Base-by-base conservation (phyloP, 805 yeast species). In the Ogataea neopini region DNA sequence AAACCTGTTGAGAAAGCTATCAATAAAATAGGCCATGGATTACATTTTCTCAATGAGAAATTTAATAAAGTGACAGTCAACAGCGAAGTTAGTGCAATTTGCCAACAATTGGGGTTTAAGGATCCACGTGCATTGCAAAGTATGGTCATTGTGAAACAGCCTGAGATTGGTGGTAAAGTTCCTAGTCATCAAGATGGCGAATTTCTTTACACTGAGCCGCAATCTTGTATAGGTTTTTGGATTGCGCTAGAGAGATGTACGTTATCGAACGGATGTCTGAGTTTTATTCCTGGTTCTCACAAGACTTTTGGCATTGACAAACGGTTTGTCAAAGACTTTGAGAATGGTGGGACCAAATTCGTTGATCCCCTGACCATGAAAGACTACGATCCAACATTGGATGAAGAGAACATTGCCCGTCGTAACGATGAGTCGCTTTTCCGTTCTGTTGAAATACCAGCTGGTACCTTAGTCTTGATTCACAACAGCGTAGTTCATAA, bases 61-160 rank as follows among this genome's bases (percentile, higher is more conserved):
- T 87, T 81, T 57, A 62, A 62, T 18, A 53, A 64, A 9, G 63
- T 81, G 20, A 82, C 92, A 0, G 71, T 83, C 30, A 76, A 75
- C 46, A 68, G 62, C 1, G 73, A 77, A 26, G 76, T 84, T 5
- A 62, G 70, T 35, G 73, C 61, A 0, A 78, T 86, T 35, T 85
- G 84, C 10, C 57, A 64, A 6, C 72, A 75, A 43, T 65, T 87
- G 40, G 71, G 77, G 0, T 81, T 76, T 55, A 54, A 69, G 43
- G 89, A 86, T 50, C 89, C 94, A 1, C 68, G 86, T 18, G 86
- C 88, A 0, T 71, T 86, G 33, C 95, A 87, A 61, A 79, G 87
- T 50, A 87, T 87, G 95, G 67, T 84, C 26, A 84, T 87, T 32
- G 83, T 86, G 66, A 87, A 87, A 60, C 92, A 86, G 59, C 89